Evolutionary conservation across 163 green algal species (phyloP).

Genomic region (Scenedesmus sp.): DNA sequence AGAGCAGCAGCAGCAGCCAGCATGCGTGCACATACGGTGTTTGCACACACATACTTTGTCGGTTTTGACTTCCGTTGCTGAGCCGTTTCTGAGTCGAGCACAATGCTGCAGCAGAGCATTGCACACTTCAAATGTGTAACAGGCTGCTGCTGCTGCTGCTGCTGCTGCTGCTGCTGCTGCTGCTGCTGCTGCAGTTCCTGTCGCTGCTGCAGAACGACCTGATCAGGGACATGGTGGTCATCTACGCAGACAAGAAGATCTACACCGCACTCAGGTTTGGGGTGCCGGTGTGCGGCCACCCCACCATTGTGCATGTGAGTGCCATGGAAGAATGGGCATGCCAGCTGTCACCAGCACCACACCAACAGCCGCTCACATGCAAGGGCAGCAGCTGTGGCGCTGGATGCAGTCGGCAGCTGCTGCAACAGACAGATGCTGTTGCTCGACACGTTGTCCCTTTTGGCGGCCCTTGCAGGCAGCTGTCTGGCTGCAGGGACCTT

Average conservation of each 20-base stretch:
- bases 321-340: neutral
- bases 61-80: too few species aligned
- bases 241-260: constrained; percentile 36
- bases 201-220: constrained; percentile 40
- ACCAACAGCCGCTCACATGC: neutral
- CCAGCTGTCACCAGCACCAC: neutral
- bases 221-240: constrained; percentile 37
- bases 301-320: constrained; percentile 46
- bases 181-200: constrained; percentile 23
- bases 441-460: too few species aligned
- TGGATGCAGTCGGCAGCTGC: neutral
- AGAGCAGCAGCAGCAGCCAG: neutral
- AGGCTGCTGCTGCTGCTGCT: too few species aligned
- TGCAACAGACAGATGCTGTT: neutral
- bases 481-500: neutral
- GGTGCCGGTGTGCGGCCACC: constrained; percentile 44
- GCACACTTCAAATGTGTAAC: too few species aligned
- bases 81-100: too few species aligned
- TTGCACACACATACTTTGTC: neutral
- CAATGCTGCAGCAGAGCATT: too few species aligned
- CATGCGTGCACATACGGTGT: neutral
- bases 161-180: neutral
- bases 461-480: too few species aligned
- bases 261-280: constrained; percentile 26
- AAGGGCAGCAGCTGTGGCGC: neutral